Conservation (phyloP, 257 asterid genomes). For the Fraxinus quadrangulata region DNA sequence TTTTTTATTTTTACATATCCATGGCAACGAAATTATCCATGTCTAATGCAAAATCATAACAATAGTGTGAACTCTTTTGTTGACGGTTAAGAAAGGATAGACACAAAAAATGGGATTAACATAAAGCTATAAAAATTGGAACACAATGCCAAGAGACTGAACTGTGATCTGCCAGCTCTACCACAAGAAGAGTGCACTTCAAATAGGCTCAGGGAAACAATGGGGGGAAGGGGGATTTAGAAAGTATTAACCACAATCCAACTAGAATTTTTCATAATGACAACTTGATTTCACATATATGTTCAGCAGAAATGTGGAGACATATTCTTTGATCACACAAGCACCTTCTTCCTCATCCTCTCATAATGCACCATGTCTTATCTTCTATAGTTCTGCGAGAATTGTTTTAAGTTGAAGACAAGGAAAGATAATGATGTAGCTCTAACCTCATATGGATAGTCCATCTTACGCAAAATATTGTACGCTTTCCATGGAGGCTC, state of each 20-base stretch:
- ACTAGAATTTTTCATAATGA: neutral
- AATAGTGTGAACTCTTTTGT: neutral
- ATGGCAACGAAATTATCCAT: neutral
- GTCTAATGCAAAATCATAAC: neutral
- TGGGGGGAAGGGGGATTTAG: neutral
- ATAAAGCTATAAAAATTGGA: neutral
- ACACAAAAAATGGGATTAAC: neutral
- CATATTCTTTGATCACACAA: neutral
- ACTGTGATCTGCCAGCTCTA: neutral
- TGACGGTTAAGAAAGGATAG: neutral
- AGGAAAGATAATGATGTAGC: slow-evolving; percentile 22
- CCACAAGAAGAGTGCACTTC: neutral
- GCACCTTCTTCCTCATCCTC: neutral
- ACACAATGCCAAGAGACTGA: neutral
- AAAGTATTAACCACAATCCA: neutral
- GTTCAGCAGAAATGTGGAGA: neutral
- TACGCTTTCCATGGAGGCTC: slow-evolving; percentile 98
- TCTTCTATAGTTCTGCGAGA: neutral
- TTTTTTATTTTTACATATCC: neutral
- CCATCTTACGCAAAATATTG: slow-evolving; percentile 86
- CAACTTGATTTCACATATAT: neutral
- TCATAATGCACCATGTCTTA: neutral
- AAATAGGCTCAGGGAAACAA: neutral
- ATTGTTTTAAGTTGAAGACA: slow-evolving; percentile 14
- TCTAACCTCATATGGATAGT: slow-evolving; percentile 94